Base-by-base conservation (phyloP, 1,284 basidiomycete genomes). In the Sanghuangporus weigelae region DNA sequence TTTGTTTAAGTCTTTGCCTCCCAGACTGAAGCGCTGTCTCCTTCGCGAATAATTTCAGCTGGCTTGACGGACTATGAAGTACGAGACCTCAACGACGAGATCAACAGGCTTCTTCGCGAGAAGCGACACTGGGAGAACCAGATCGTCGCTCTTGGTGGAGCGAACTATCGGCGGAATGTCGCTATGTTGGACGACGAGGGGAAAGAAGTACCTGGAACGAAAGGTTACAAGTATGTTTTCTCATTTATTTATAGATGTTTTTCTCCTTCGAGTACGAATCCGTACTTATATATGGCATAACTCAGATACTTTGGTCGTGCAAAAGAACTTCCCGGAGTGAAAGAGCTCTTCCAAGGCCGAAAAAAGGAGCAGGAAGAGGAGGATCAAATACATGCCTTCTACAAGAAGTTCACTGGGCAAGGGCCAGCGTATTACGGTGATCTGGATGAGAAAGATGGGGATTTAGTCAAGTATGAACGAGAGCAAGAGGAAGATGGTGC, bases 91-190 rank as follows among this genome's bases (percentile, higher is more conserved):
- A 99, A 99, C 73, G 96, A 99, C 75, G 95, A 98, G 73, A 99
- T 99, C 71, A 99, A 99, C 80, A 93, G 90, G 73, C 80, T 98
- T 10, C 79, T 99, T 80, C 84, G 96, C 39, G 96, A 99, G 76
- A 98, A 98, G 76, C 78, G 90, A 39, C 94, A 97, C 74, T 99
- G 95, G 93, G 96, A 98, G 80, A 95, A 94, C 69, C 96, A 98
- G 75, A 98, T 98, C 59, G 87, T 98, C 23, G 87, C 89, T 14
- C 79, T 99, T 1, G 97, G 96, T 59, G 97, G 96, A 64, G 97
- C 96, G 31, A 99, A 99, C 72, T 99, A 98, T 73, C 84, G 93
- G 71, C 80, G 96, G 57, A 96, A 93, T 71, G 88, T 92, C 5
- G 87, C 90, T 57, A 96, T 97, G 92, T 72, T 92, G 68, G 92